Base-by-base conservation (phyloP, 805 yeast genomes). In the Scheffersomyces amazonensis region DNA sequence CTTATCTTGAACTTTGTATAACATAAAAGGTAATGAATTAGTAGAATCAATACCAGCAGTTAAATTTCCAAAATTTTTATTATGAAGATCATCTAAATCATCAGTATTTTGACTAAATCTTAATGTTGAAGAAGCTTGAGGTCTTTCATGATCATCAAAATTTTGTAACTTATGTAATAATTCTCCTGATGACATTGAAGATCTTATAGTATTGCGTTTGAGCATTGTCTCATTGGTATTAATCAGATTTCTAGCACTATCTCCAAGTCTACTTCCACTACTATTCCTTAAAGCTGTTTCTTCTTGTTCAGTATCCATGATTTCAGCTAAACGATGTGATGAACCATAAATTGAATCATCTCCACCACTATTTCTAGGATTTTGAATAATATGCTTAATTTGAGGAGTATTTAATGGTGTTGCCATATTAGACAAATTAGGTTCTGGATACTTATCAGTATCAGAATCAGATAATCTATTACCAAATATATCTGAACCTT, bases 1-100 rank as follows among this genome's bases (percentile, higher is more conserved):
- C 32, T 46, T 50, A 34, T 60, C 63, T 10, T 58, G 64, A 19
- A 60, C 65, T 22, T 56, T 54, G 40, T 58, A 60, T 23, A 59
- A 43, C 52, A 54, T 54, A 11, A 56, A 46, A 13, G 66, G 66
- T 29, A 60, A 46, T 25, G 56, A 58, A 8, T 52, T 44, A 9
- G 36, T 39, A 16, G 55, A 48, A 40, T 60, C 64, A 6, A 58
- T 24, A 1, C 61, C 64, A 2, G 66, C 65, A 4, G 55, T 53
- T 19, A 60, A 46, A 32, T 55, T 47, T 10, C 17, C 29, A 16
- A 24, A 13, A 6, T 22, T 31, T 11, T 17, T 5, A 18, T 13
- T 11, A 8, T 19, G 5, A 6, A 10, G 16, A 12, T 13, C 32
- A 5, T 5, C 6, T 13, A 13, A 5, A 27, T 27, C 30, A 13